Conservation (phyloP, 2,329 filamentous ascomycete genomes). For the Pyrenochaeta sp. region DNA sequence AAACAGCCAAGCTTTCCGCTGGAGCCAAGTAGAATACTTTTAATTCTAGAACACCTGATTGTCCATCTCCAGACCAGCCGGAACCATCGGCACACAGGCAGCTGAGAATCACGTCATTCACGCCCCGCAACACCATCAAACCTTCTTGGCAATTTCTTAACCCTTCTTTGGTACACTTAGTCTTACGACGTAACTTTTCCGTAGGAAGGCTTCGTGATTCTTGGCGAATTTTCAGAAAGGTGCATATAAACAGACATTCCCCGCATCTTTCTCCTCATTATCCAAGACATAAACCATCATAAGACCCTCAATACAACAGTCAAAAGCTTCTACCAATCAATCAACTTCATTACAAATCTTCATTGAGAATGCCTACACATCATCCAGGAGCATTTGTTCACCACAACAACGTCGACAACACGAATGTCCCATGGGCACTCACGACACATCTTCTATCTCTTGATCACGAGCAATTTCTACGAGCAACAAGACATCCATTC, state of each 20-base stretch:
- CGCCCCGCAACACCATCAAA: constrained; percentile 9
- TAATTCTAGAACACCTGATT: constrained; percentile 19
- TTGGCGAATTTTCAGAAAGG: constrained; percentile 7
- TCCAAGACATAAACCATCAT: not conserved
- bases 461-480: constrained; percentile 34
- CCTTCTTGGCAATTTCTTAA: constrained; percentile 13
- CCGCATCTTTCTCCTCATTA: not conserved
- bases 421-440: constrained; percentile 32
- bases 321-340: too few relatives aligned
- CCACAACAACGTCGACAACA: constrained; percentile 22
- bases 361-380: constrained; percentile 19
- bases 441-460: constrained; percentile 42
- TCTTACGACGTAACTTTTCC: constrained; percentile 16
- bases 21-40: constrained; percentile 9
- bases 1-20: constrained; percentile 16
- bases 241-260: constrained; percentile 11
- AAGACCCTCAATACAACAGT: too few relatives aligned
- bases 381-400: constrained; percentile 27
- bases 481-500: constrained; percentile 41
- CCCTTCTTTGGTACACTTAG: constrained; percentile 12
- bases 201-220: constrained; percentile 6
- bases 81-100: not conserved
- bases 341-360: too few relatives aligned
- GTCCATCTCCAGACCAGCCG: constrained; percentile 1
- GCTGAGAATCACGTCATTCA: constrained; percentile 23